A percentile compares a stretch with the other conserved stretches of the same genome.
Conservation (phyloP, 2,329 filamentous ascomycete genomes). For the Fusarium sp. region DNA sequence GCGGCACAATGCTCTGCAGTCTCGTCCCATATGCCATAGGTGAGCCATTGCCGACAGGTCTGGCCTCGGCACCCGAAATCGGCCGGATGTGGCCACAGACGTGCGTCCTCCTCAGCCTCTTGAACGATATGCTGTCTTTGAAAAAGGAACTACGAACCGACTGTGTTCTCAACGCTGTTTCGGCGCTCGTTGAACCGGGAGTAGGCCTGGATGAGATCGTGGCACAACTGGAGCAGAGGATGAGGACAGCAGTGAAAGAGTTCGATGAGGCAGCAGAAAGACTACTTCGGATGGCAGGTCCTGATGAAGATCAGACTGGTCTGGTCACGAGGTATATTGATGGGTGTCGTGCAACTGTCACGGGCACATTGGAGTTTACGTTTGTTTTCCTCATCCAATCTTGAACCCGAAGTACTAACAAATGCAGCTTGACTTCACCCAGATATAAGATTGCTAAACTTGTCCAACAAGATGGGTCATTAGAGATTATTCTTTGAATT, state of each 20-base stretch:
- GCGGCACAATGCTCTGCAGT: slow-evolving; percentile 40
- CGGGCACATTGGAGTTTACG: slow-evolving; percentile 50
- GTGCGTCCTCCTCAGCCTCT: slow-evolving; percentile 39
- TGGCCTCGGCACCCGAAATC: slow-evolving; percentile 14
- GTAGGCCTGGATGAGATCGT: slow-evolving; percentile 40
- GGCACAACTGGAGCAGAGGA: slow-evolving; percentile 34
- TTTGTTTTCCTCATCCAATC: slow-evolving; percentile 30
- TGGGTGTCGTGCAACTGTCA: slow-evolving; percentile 47
- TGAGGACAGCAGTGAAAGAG: slow-evolving; percentile 34
- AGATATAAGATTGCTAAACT: slow-evolving; percentile 49
- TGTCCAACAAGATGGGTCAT: slow-evolving; percentile 48
- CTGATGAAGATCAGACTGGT: slow-evolving; percentile 19
- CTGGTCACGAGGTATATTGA: slow-evolving; percentile 43
- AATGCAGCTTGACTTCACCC: slow-evolving; percentile 47
- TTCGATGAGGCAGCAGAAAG: slow-evolving; percentile 41
- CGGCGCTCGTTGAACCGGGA: slow-evolving; percentile 39
- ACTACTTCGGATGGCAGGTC: slow-evolving; percentile 14
- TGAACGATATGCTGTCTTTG: slow-evolving; percentile 49
- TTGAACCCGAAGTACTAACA: slow-evolving; percentile 16
- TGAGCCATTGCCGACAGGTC: slow-evolving; percentile 14
- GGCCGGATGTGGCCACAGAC: slow-evolving; percentile 41
- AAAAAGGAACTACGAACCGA: slow-evolving; percentile 47
- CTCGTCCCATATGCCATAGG: slow-evolving; percentile 43
- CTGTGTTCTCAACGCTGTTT: slow-evolving; percentile 47
- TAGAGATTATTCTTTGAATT: slow-evolving; percentile 47